Conservation (phyloP, 2,329 filamentous ascomycete species). For the Fusarium duplospermum region DNA sequence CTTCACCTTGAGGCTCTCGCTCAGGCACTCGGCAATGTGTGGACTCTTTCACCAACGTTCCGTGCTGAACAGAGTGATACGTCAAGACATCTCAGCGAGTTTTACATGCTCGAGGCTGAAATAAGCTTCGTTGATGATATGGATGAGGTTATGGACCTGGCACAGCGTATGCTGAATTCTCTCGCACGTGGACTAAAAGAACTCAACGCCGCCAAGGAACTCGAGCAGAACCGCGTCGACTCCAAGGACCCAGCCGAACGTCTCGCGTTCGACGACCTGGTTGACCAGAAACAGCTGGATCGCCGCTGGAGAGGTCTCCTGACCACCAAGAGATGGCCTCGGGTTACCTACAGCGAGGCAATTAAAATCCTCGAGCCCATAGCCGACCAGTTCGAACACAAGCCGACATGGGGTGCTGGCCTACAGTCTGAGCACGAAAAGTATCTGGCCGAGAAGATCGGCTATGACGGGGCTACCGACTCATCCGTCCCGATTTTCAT, state of each 20-base stretch:
- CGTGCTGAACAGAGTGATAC: conserved; percentile 95
- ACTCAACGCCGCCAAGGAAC: conserved; percentile 58
- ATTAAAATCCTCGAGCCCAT: conserved; percentile 75
- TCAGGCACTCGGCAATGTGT: conserved; percentile 89
- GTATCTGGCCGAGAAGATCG: conserved; percentile 78
- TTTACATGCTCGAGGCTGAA: conserved; percentile 98
- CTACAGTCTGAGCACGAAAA: conserved; percentile 94
- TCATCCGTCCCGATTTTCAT: conserved; percentile 81
- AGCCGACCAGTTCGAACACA: conserved; percentile 72
- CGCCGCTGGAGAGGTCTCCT: conserved; percentile 79
- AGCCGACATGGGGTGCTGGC: conserved; percentile 77
- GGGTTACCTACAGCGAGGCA: conserved; percentile 85
- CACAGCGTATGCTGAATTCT: conserved; percentile 80
- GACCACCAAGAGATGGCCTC: conserved; percentile 71
- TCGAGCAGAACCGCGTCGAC: conserved; percentile 51
- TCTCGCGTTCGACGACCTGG: conserved; percentile 57
- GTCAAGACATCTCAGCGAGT: conserved; percentile 92
- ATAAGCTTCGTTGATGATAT: conserved; percentile 81
- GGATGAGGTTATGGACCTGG: conserved; percentile 78
- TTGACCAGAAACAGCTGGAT: conserved; percentile 62
- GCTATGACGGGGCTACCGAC: conserved; percentile 58
- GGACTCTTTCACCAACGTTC: conserved; percentile 94
- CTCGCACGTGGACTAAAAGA: conserved; percentile 54
- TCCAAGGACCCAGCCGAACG: conserved; percentile 55
- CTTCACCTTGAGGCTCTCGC: conserved; percentile 93